Conservation (phyloP, 768 basidiomycete genomes). For the Tulasnella calospora region DNA sequence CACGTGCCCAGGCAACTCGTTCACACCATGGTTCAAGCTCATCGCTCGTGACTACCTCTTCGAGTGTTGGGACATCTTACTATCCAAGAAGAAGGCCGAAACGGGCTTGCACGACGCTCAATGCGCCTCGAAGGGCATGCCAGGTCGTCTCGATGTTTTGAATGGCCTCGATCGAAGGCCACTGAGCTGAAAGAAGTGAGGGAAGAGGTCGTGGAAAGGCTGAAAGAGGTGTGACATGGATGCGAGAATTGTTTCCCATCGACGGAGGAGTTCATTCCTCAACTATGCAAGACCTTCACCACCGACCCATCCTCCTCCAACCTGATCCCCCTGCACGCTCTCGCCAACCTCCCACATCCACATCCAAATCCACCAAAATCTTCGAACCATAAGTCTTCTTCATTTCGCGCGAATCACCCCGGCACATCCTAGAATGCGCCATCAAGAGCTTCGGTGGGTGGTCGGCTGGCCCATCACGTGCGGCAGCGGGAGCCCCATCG, state of each 20-base stretch:
- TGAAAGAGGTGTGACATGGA: too few species aligned
- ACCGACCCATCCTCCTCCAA: constrained; percentile 40
- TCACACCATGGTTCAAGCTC: constrained; percentile 99
- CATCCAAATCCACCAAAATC: constrained; percentile 58
- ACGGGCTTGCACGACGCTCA: constrained; percentile 58
- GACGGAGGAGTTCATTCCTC: constrained; percentile 63
- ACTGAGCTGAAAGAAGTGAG: too few species aligned
- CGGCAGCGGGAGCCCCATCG: constrained; percentile 74
- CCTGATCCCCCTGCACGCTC: constrained; percentile 64
- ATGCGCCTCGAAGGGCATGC: constrained; percentile 51
- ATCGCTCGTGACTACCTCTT: constrained; percentile 96
- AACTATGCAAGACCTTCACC: constrained; percentile 49
- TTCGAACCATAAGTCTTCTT: constrained; percentile 88
- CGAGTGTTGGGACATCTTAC: constrained; percentile 95
- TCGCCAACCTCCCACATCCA: constrained; percentile 45
- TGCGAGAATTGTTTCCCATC: constrained; percentile 30
- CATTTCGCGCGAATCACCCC: constrained; percentile 87
- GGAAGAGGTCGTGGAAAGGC: too few species aligned
- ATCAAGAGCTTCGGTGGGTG: constrained; percentile 88
- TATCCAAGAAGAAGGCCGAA: constrained; percentile 49
- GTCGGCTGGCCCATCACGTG: constrained; percentile 84
- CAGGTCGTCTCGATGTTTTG: constrained; percentile 69
- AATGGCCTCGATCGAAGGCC: too few species aligned
- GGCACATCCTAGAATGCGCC: constrained; percentile 89
- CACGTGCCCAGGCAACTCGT: constrained; percentile 59